A percentile compares a stretch with the other conserved stretches of the same genome.
Evolutionary conservation across 1,139 yeast genomes (phyloP).

Genomic region (Chernovozyma sophiae-reginae): DNA sequence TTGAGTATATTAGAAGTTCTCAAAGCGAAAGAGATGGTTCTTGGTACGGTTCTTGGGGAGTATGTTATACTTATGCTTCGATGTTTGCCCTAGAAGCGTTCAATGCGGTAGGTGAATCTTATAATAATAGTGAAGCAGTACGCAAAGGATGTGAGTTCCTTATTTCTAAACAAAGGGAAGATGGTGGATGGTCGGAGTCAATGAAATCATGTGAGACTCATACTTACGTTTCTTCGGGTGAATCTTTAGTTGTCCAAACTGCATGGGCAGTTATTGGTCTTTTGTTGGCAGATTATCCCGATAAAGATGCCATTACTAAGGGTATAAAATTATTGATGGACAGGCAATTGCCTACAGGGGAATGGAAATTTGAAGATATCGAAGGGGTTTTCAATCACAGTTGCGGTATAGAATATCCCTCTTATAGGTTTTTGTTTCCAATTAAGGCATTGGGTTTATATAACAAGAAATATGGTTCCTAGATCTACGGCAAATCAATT

Average conservation of each 20-base stretch:
- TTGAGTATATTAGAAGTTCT: constrained; percentile 60
- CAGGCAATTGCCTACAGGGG: constrained; percentile 73
- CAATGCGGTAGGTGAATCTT: constrained; percentile 60
- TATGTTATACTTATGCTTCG: constrained; percentile 91
- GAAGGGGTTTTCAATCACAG: constrained; percentile 96
- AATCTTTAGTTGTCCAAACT: constrained; percentile 81
- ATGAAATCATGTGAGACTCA: constrained; percentile 83
- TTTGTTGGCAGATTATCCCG: constrained; percentile 76
- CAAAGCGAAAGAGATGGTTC: constrained; percentile 77
- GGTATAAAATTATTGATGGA: constrained; percentile 65
- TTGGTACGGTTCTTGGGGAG: constrained; percentile 99
- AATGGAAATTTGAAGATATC: constrained; percentile 78
- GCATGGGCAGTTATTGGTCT: constrained; percentile 90
- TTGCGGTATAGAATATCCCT: constrained; percentile 93
- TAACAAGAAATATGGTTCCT: constrained; percentile 13
- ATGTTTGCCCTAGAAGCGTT: constrained; percentile 98
- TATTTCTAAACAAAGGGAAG: constrained; percentile 66
- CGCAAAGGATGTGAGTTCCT: constrained; percentile 81
- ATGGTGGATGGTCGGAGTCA: constrained; percentile 97
- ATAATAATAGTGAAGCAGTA: constrained; percentile 59
- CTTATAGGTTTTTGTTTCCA: constrained; percentile 84
- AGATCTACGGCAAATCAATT: no score
- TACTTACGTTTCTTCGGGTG: constrained; percentile 57
- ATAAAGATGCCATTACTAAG: constrained; percentile 51
- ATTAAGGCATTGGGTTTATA: constrained; percentile 91